A percentile compares a stretch with the other conserved stretches of the same genome.
These are phyloP conservation scores for Coemansia furcata DNA, from an alignment of 192 early-diverging fungal genomes.

Conservation along the genomic window DNA sequence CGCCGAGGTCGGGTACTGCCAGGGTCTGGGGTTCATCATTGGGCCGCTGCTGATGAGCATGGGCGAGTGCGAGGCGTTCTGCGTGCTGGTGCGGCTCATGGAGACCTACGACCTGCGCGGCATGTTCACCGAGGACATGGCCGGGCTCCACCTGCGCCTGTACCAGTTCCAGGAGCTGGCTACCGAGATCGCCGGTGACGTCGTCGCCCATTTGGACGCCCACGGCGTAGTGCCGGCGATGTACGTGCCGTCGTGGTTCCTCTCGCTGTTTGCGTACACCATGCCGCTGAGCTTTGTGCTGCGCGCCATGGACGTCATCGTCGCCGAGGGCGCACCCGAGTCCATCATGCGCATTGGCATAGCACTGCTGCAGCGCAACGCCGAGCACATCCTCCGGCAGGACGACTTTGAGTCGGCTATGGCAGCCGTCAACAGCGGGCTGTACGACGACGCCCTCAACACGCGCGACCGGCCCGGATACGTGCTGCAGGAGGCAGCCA, in stretches of 20 bases:
- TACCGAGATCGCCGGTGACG: slow-evolving; percentile 75
- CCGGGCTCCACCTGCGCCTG: slow-evolving; percentile 77
- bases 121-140: slow-evolving; percentile 87
- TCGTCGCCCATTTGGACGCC: slow-evolving; percentile 68
- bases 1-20: slow-evolving; percentile 94
- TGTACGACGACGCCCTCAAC: slow-evolving; percentile 72
- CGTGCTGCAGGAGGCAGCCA: slow-evolving; percentile 78
- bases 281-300: slow-evolving; percentile 93
- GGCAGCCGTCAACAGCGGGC: slow-evolving; percentile 75
- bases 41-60: slow-evolving; percentile 90
- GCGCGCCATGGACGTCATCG: slow-evolving; percentile 88
- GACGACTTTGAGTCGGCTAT: slow-evolving; percentile 80
- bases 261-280: slow-evolving; percentile 97
- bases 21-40: slow-evolving; percentile 90
- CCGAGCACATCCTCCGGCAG: slow-evolving; percentile 65
- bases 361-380: slow-evolving; percentile 82
- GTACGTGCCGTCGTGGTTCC: slow-evolving; percentile 99
- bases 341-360: slow-evolving; percentile 81
- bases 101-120: slow-evolving; percentile 80
- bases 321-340: slow-evolving; percentile 87
- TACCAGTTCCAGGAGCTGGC: slow-evolving; percentile 84
- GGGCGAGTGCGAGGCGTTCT: slow-evolving; percentile 93
- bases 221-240: slow-evolving; percentile 87
- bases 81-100: slow-evolving; percentile 90
- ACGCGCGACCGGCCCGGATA: slow-evolving; percentile 48